A percentile compares a stretch with the other conserved stretches of the same genome.
phyloP scores from a whole-genome alignment of 2,329 filamentous ascomycete species.

The Clarireedia monteithiana region DNA sequence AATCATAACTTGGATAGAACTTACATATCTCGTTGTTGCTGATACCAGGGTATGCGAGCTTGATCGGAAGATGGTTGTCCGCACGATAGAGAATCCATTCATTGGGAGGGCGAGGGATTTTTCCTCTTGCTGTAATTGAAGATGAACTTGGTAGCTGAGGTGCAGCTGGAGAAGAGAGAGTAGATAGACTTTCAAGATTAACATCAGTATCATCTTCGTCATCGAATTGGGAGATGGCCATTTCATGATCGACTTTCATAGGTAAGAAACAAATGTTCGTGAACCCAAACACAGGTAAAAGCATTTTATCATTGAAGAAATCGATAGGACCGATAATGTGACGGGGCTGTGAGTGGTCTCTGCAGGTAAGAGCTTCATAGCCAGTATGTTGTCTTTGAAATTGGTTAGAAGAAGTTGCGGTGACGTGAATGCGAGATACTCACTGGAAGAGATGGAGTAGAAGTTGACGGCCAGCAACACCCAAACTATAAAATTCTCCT shows the following conservation, averaged over 20 bases:
- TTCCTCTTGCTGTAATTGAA: not conserved
- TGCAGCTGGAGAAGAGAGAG: not conserved
- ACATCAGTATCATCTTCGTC: not conserved
- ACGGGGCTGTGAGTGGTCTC: not conserved
- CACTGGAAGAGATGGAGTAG: not conserved
- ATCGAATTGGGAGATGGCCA: not conserved
- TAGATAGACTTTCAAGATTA: not conserved
- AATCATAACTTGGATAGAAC: not conserved
- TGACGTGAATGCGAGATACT: not conserved
- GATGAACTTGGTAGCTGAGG: not conserved
- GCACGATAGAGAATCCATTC: constrained; percentile 3
- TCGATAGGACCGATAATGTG: not conserved
- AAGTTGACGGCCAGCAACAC: not conserved
- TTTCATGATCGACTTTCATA: not conserved
- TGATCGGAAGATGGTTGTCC: constrained; percentile 1
- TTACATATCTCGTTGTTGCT: constrained; percentile 3
- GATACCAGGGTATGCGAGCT: not conserved
- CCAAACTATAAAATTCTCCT: not conserved
- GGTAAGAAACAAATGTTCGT: not conserved
- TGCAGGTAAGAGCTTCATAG: not conserved
- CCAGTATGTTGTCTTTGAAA: not conserved
- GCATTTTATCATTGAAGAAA: not conserved
- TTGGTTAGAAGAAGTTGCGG: not conserved
- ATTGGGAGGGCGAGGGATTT: constrained; percentile 3
- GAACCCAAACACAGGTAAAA: not conserved